These are phyloP conservation scores for Agrocybe chaxingu DNA, from an alignment of 768 basidiomycete species.

Conservation along the genomic window DNA sequence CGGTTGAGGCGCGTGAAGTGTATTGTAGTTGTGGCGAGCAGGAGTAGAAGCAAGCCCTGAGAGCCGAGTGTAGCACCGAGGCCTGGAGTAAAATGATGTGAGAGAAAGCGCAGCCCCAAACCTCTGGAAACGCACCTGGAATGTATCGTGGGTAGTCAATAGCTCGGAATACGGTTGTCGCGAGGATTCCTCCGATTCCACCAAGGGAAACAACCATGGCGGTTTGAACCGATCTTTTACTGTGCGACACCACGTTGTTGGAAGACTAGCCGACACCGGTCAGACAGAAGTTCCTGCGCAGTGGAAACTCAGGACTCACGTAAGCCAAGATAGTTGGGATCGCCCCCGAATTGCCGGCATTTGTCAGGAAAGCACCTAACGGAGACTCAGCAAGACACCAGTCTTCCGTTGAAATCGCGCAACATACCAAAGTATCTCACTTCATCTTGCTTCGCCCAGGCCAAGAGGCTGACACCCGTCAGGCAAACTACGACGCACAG, in stretches of 20 bases:
- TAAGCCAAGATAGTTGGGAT: conserved; percentile 44
- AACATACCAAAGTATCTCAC: conserved; percentile 41
- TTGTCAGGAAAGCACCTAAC: conserved; percentile 41
- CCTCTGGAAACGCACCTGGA: conserved; percentile 28
- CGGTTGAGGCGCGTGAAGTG: conserved; percentile 36
- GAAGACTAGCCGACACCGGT: conserved; percentile 22
- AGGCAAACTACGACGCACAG: conserved; percentile 35
- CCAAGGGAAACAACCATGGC: conserved; percentile 40
- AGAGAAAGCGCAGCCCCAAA: background rate
- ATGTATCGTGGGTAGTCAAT: conserved; percentile 41
- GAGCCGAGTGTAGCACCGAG: conserved; percentile 37
- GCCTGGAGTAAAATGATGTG: conserved; percentile 23
- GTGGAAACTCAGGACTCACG: conserved; percentile 19
- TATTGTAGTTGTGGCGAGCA: conserved; percentile 29
- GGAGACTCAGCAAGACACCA: background rate
- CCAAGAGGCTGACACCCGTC: conserved; percentile 34
- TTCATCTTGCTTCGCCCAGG: conserved; percentile 31
- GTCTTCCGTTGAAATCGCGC: background rate
- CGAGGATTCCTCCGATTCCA: conserved; percentile 41
- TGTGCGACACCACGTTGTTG: conserved; percentile 48
- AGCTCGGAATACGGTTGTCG: conserved; percentile 38
- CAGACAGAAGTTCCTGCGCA: background rate
- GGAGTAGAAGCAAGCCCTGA: conserved; percentile 34
- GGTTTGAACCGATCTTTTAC: conserved; percentile 39
- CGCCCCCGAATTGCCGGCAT: conserved; percentile 39